Evolutionary conservation across 805 yeast genomes (phyloP).

Genomic region (Candida sphagnicola): DNA sequence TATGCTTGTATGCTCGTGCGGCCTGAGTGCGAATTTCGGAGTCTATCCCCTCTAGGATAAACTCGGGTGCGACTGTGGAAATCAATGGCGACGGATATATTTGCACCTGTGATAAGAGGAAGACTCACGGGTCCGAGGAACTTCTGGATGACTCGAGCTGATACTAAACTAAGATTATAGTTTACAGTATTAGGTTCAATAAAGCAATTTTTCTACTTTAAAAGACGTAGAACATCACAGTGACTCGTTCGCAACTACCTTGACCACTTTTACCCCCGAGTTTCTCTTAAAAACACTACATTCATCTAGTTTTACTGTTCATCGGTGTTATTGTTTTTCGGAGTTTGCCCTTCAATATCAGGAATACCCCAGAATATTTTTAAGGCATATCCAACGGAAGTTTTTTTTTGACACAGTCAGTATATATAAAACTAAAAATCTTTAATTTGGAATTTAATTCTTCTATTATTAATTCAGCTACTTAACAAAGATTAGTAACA

Average conservation of each 20-base stretch:
- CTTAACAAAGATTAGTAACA: too few relatives aligned
- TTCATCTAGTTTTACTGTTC: too few relatives aligned
- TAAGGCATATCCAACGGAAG: background rate
- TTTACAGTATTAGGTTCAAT: too few relatives aligned
- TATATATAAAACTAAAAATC: background rate
- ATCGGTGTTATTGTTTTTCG: too few relatives aligned
- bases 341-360: background rate
- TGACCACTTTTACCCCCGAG: too few relatives aligned
- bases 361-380: background rate
- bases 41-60: background rate
- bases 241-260: too few relatives aligned
- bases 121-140: background rate
- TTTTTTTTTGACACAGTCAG: background rate
- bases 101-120: background rate
- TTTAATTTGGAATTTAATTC: too few relatives aligned
- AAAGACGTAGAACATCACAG: too few relatives aligned
- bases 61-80: slow-evolving; percentile 1
- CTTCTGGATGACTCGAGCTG: slow-evolving; percentile 1
- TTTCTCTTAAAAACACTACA: too few relatives aligned
- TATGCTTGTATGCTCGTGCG: background rate
- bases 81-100: background rate
- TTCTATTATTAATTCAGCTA: too few relatives aligned
- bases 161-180: too few relatives aligned
- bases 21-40: background rate
- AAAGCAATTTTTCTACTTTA: too few relatives aligned